phyloP scores from a whole-genome alignment of 768 basidiomycete genomes.

The Suillus sp. region DNA sequence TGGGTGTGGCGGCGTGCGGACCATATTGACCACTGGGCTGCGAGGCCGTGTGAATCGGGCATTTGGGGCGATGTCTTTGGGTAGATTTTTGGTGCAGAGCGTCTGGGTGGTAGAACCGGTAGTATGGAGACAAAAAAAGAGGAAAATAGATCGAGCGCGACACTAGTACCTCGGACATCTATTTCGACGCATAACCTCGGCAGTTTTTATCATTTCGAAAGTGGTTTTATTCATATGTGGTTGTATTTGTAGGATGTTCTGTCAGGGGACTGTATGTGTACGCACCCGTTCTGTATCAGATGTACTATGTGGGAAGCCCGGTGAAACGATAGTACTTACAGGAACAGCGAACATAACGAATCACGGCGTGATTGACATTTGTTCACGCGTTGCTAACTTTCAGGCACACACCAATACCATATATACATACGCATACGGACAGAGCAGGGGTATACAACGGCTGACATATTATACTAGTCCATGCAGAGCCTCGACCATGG shows the following conservation, averaged over 20 bases:
- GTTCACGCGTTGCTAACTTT: neutral
- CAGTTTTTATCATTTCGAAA: neutral
- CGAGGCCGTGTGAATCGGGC: neutral
- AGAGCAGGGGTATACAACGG: neutral
- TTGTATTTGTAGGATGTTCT: neutral
- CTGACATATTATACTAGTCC: neutral
- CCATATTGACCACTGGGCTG: neutral
- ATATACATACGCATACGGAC: neutral
- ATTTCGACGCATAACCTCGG: neutral
- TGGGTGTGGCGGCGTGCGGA: slow-evolving; percentile 41
- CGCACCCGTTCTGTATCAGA: neutral
- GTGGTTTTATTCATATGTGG: neutral
- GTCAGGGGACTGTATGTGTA: neutral
- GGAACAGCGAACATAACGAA: neutral
- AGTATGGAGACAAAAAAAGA: neutral
- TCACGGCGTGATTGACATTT: neutral
- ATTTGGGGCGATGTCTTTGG: slow-evolving; percentile 2
- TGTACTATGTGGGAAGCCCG: neutral
- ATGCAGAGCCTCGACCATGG: neutral
- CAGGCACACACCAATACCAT: neutral
- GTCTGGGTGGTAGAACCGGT: neutral
- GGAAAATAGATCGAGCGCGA: neutral
- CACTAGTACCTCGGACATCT: neutral
- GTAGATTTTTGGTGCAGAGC: neutral
- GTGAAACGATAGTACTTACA: neutral